phyloP scores from a whole-genome alignment of 768 basidiomycete species.

The Cubamyces sp. region DNA sequence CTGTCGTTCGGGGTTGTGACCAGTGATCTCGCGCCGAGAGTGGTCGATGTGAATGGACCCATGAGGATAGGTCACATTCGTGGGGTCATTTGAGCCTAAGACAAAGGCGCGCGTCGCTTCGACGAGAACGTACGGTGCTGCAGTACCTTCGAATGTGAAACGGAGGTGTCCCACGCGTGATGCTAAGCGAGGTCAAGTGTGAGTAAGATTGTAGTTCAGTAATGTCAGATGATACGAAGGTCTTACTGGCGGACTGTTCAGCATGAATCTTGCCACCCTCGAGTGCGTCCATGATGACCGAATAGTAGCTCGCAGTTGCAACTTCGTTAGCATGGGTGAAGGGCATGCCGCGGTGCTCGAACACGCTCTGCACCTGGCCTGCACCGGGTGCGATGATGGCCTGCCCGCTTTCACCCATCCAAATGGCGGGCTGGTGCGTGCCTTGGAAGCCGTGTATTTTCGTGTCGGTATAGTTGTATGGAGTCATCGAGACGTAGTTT shows the following conservation, averaged over 20 bases:
- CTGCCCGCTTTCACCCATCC: constrained; percentile 83
- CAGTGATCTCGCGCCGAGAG: constrained; percentile 53
- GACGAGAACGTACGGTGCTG: constrained; percentile 61
- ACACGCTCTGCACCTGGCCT: constrained; percentile 51
- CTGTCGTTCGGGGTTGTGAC: constrained; percentile 69
- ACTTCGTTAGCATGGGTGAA: constrained; percentile 58
- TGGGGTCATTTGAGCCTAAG: constrained; percentile 53
- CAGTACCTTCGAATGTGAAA: constrained; percentile 59
- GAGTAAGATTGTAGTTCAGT: not conserved
- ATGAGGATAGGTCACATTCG: constrained; percentile 55
- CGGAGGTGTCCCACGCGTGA: constrained; percentile 77
- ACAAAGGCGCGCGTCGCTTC: constrained; percentile 69
- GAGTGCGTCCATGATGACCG: constrained; percentile 54
- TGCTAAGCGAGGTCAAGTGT: constrained; percentile 43
- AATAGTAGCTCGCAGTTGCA: constrained; percentile 57
- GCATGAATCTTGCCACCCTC: constrained; percentile 51
- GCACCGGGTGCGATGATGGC: constrained; percentile 63
- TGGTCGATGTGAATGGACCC: constrained; percentile 55
- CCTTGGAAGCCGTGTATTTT: constrained; percentile 71
- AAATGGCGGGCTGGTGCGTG: constrained; percentile 85
- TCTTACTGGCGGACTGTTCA: constrained; percentile 67
- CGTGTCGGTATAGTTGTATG: constrained; percentile 66
- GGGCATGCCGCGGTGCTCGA: constrained; percentile 60
- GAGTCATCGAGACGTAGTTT: constrained; percentile 75
- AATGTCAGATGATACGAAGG: not conserved